Evolutionary conservation across 129 eudicot species (phyloP).

Genomic region (Flaveria linearis): DNA sequence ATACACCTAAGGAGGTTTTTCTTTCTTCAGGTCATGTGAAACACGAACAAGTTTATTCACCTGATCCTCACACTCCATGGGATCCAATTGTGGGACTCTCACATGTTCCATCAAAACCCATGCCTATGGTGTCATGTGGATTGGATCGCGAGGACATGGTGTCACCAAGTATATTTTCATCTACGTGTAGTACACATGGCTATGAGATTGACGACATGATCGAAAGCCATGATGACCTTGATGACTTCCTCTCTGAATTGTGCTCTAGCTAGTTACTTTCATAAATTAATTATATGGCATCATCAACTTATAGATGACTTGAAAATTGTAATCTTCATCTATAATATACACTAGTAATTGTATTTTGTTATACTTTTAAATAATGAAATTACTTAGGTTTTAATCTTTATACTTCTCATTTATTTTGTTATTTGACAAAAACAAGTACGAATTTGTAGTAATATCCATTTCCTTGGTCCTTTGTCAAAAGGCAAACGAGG

Average conservation of each 20-base stretch:
- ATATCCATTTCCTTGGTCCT: too few species aligned
- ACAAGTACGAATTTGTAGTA: too few species aligned
- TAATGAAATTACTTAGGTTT: too few species aligned
- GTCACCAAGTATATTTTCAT: constrained; percentile 9
- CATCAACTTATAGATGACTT: background rate
- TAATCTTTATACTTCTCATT: too few species aligned
- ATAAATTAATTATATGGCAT: background rate
- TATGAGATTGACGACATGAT: constrained; percentile 18
- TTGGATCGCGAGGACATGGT: background rate
- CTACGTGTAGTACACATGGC: background rate
- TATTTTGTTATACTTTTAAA: background rate
- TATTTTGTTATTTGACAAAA: too few species aligned
- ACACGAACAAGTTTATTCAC: background rate
- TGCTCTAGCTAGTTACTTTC: background rate
- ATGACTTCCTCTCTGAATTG: constrained; percentile 16
- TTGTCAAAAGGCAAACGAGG: too few species aligned
- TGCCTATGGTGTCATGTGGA: constrained; percentile 11
- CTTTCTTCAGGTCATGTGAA: background rate
- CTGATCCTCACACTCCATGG: constrained; percentile 1
- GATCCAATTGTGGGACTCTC: background rate
- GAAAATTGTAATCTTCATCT: background rate
- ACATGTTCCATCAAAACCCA: constrained; percentile 13
- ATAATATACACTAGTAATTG: background rate
- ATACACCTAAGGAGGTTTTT: background rate
- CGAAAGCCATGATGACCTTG: constrained; percentile 12